Percentiles rank a stretch among this genome's conserved stretches.
These are phyloP conservation scores for Dianthus caryophyllus DNA, from an alignment of 148 eudicot genomes.

Conservation along the genomic window DNA sequence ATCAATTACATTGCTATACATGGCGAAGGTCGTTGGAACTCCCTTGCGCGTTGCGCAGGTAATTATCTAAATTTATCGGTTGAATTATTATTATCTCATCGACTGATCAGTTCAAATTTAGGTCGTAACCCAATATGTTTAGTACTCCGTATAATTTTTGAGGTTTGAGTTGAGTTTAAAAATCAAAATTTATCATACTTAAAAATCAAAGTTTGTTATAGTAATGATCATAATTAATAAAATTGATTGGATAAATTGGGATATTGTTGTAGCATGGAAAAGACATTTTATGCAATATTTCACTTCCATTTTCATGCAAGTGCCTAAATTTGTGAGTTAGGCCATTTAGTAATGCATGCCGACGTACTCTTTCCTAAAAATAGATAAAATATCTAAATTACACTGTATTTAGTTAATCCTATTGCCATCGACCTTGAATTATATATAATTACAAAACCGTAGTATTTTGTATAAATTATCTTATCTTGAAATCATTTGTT, in stretches of 20 bases:
- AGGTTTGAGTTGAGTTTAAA: no score
- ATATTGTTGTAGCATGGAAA: neutral
- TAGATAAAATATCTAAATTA: no score
- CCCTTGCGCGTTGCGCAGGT: slow-evolving; percentile 89
- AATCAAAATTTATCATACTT: no score
- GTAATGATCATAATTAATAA: no score
- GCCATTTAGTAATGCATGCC: slow-evolving; percentile 9
- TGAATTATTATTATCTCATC: neutral
- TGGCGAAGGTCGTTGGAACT: slow-evolving; percentile 96
- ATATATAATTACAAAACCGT: neutral
- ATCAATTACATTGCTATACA: slow-evolving; percentile 68
- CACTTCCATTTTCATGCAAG: slow-evolving; percentile 21
- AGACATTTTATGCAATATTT: neutral
- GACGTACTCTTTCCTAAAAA: neutral
- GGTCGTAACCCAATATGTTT: no score
- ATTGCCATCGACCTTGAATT: neutral
- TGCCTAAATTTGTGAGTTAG: slow-evolving; percentile 16
- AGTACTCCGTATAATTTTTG: no score
- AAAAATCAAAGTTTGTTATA: no score
- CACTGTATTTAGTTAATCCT: neutral
- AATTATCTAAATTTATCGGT: neutral
- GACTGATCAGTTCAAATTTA: neutral
- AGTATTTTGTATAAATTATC: neutral
- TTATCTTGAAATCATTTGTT: neutral
- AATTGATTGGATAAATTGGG: neutral